phyloP scores from a whole-genome alignment of 164 flowering plant species.

The Taxillus chinensis region DNA sequence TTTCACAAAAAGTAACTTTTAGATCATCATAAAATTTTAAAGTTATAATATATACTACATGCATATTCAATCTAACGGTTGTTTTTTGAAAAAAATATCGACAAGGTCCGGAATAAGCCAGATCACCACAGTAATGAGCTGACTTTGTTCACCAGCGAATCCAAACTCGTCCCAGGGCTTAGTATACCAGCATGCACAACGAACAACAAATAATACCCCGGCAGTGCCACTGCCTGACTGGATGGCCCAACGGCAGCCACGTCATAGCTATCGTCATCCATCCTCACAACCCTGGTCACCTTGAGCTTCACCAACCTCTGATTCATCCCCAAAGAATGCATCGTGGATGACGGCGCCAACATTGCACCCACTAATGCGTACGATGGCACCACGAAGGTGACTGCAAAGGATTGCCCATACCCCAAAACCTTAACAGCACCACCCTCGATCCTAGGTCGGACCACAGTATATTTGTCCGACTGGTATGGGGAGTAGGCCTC shows the following conservation, averaged over 20 bases:
- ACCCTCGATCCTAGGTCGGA: constrained; percentile 19
- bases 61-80: too few species aligned
- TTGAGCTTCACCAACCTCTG: constrained; percentile 49
- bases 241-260: constrained; percentile 30
- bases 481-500: constrained; percentile 51
- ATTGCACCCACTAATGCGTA: constrained; percentile 10
- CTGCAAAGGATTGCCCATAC: constrained; percentile 12
- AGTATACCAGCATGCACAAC: constrained; percentile 49
- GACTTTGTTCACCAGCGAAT: too few species aligned
- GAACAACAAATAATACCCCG: constrained; percentile 54
- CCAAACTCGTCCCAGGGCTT: constrained; percentile 34
- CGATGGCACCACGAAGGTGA: constrained; percentile 16
- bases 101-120: too few species aligned
- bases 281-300: constrained; percentile 1
- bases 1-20: too few species aligned
- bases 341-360: constrained; percentile 43
- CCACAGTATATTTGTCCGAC: constrained; percentile 4
- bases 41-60: too few species aligned
- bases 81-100: too few species aligned
- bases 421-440: constrained; percentile 9
- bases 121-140: too few species aligned
- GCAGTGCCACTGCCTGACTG: constrained; percentile 38
- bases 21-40: too few species aligned
- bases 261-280: neutral
- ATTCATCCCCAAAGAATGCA: constrained; percentile 49